Evolutionary conservation across 225 moss, liverwort and hornwort genomes (phyloP), one percentile per base, ranked within the genome.

Genomic region (Neckera pumila): DNA sequence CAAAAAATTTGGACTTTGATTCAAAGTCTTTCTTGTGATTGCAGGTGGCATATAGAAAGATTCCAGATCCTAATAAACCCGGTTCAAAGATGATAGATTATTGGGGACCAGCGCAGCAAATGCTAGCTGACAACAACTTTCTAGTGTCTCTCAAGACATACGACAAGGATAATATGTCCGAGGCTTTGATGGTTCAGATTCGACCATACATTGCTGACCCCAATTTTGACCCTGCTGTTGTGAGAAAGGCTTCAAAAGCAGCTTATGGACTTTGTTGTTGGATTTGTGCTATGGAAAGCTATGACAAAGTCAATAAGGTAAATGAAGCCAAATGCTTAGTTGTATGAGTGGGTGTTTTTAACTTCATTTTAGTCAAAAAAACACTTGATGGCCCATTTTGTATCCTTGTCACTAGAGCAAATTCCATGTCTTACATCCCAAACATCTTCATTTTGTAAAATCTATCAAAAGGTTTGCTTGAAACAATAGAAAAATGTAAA

Each of bases 181-280:
- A 93, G 36, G 54, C 90, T 74, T 86, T 96, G 53, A 97, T 96
- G 92, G 59, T 90, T 31, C 56, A 84, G 18, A 94, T 97, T 42
- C 87, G 89, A 67, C 97, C 97, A 14, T 96, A 97, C 45, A 91
- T 96, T 79, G 90, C 26, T 34, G 92, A 95, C 51, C 91, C 93
- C 33, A 94, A 95, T 51, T 97, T 97, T 86, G 96, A 97, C 6
- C 96, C 96, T 62, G 82, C 65, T 58, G 90, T 93, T 16, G 96
- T 97, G 12, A 92, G 53, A 85, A 97, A 97, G 63, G 97, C 97
- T 28, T 97, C 97, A 19, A 97, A 97, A 84, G 97, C 97, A 75
- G 97, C 97, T 36, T 95, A 94, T 70, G 96, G 96, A 22, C 96
- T 97, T 72, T 97, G 97, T 53, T 97, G 96, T 71, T 97, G 97